phyloP scores from a whole-genome alignment of 805 yeast species.

The fission yeast (Schizosaccharomyces pombe) region ASM294v3 CU329670.1:717501-718000 shows the following conservation, averaged over 20 bases:
- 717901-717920: too few species aligned
- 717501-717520: not conserved
- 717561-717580: not conserved
- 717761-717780: not conserved
- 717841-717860: too few species aligned
- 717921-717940: too few species aligned
- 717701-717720: not conserved
- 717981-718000: too few species aligned
- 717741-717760: not conserved
- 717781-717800: not conserved
- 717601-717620: not conserved
- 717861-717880: too few species aligned
- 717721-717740: not conserved
- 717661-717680: not conserved
- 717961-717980: too few species aligned
- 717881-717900: too few species aligned
- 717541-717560: not conserved
- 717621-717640: not conserved
- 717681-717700: not conserved
- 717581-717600: not conserved
- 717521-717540: not conserved
- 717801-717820: not conserved
- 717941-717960: too few species aligned
- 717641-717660: not conserved
- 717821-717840: too few species aligned